Base-by-base conservation (phyloP, 2,329 filamentous ascomycete genomes). In the Epichloe typhina region DNA sequence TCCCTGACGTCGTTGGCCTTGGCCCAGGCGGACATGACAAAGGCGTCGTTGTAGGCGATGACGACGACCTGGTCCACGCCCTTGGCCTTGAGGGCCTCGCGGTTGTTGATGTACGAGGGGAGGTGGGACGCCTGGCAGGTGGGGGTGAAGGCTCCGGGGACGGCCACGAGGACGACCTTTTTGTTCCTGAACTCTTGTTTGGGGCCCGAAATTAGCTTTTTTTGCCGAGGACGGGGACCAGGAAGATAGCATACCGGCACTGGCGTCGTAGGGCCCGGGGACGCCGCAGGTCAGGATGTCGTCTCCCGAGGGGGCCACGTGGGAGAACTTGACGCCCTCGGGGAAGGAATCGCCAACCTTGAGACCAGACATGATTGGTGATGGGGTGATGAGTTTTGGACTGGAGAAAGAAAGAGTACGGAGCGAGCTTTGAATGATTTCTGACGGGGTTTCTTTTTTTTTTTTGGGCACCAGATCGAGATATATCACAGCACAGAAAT, bases 21-120 rank as follows among this genome's bases (percentile, higher is more conserved):
- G 70, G 82, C 84, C 87, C 87, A 93, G 50, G 86, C 88, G 61
- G 81, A 83, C 86, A 91, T 91, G 67, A 95, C 88, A 65, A 76
- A 94, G 56, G 83, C 74, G 70, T 95, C 89, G 70, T 95, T 95
- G 74, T 74, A 84, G 53, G 88, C 86, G 62, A 94, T 83, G 63
- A 93, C 80, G 58, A 88, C 79, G 61, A 95, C 80, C 56, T 84
- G 69, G 69, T 95, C 88, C 58, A 94, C 85, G 61, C 86, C 88
- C 77, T 91, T 91, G 64, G 72, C 72, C 72, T 82, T 83, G 68
- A 94, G 75, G 63, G 83, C 74, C 49, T 79, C 72, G 58, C 83
- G 71, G 66, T 87, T 83, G 67, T 79, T 70, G 60, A 91, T 79
- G 77, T 88, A 95, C 55, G 84, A 84, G 54, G 87, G 85, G 54